Conservation (phyloP, 768 basidiomycete genomes). For the Coprinellus micaceus region DNA sequence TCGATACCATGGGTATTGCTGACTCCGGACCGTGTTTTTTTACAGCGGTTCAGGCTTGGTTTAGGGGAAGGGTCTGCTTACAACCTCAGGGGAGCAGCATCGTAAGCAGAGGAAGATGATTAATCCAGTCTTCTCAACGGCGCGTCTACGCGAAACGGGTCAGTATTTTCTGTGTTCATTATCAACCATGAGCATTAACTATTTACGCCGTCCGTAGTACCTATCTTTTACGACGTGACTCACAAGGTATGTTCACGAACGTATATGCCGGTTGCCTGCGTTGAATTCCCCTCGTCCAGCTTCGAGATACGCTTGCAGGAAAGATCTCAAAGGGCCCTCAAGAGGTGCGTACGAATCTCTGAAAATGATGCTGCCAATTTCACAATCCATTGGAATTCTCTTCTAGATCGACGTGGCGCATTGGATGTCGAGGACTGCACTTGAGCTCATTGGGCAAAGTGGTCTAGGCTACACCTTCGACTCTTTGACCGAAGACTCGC, state of each 20-base stretch:
- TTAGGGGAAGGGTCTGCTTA: constrained; percentile 19
- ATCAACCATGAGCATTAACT: background rate
- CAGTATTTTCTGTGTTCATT: background rate
- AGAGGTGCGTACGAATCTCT: constrained; percentile 14
- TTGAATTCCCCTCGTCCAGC: constrained; percentile 14
- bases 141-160: constrained; percentile 26
- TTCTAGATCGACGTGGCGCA: constrained; percentile 2
- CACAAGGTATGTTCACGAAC: constrained; percentile 20
- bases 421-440: constrained; percentile 8
- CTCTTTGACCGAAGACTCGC: background rate
- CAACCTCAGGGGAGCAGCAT: constrained; percentile 33
- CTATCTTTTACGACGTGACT: constrained; percentile 32
- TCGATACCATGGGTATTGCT: no score
- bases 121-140: constrained; percentile 33
- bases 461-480: constrained; percentile 10
- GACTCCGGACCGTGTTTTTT: background rate
- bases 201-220: constrained; percentile 20
- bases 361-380: background rate
- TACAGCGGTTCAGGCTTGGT: background rate
- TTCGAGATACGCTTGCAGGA: constrained; percentile 18
- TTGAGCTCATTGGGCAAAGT: constrained; percentile 11
- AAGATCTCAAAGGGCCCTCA: constrained; percentile 13
- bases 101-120: constrained; percentile 34
- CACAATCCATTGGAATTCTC: background rate
- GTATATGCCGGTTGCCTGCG: background rate